Evolutionary conservation across 768 basidiomycete genomes (phyloP).

Genomic region (Strobilomyces dryophilus): DNA sequence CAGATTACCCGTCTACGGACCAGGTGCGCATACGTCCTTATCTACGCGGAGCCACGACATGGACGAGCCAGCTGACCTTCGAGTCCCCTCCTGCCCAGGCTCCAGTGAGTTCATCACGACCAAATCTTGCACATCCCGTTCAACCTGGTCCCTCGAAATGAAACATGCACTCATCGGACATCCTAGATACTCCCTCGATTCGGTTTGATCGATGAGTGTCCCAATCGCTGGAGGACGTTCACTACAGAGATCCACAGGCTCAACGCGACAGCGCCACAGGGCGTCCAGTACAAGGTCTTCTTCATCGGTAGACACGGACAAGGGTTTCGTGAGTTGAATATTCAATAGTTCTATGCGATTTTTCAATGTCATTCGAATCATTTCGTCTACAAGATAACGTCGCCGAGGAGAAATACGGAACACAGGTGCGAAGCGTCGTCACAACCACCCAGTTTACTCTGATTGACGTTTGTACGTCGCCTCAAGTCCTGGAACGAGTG

Average conservation of each 20-base stretch:
- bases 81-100: background rate
- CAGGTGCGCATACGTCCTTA: background rate
- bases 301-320: conserved; percentile 66
- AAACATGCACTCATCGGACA: no score
- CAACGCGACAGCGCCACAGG: background rate
- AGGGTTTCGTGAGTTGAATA: conserved; percentile 4
- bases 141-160: background rate
- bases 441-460: background rate
- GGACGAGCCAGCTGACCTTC: no score
- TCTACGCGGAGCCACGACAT: background rate
- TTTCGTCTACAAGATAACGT: conserved; percentile 51
- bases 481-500: conserved; percentile 7
- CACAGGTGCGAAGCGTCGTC: conserved; percentile 22
- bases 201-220: conserved; percentile 18
- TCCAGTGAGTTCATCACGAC: background rate
- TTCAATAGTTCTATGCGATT: background rate
- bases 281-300: conserved; percentile 44
- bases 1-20: background rate
- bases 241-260: conserved; percentile 35
- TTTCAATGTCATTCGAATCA: background rate
- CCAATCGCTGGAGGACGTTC: conserved; percentile 48
- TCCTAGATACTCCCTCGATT: conserved; percentile 4
- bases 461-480: background rate
- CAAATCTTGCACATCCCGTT: background rate
- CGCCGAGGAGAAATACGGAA: conserved; percentile 55